phyloP scores from a whole-genome alignment of 2,329 filamentous ascomycete genomes.

The Xylaria digitata region DNA sequence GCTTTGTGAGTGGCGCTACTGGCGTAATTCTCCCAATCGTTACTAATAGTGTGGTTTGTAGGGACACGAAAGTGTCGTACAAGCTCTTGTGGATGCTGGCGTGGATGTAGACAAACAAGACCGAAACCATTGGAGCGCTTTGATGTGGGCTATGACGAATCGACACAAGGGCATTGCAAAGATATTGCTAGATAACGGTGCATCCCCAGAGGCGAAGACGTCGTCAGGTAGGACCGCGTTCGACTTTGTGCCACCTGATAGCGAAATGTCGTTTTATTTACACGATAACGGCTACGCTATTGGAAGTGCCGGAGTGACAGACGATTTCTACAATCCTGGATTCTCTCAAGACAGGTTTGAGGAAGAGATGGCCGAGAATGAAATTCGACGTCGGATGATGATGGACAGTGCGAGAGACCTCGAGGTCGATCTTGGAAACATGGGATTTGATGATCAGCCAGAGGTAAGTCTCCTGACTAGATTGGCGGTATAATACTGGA shows the following conservation, averaged over 20 bases:
- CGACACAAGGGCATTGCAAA: slow-evolving; percentile 96
- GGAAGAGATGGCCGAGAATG: slow-evolving; percentile 96
- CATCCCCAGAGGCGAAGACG: slow-evolving; percentile 95
- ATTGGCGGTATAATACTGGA: slow-evolving; percentile 42
- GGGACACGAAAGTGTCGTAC: slow-evolving; percentile 91
- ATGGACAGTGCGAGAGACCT: slow-evolving; percentile 97
- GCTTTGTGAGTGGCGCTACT: slow-evolving; percentile 75
- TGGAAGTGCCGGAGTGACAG: slow-evolving; percentile 79
- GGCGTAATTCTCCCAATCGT: not conserved
- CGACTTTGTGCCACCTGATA: slow-evolving; percentile 94
- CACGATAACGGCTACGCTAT: slow-evolving; percentile 94
- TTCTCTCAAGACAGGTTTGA: slow-evolving; percentile 95
- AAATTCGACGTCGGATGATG: slow-evolving; percentile 97
- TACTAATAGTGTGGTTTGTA: slow-evolving; percentile 50
- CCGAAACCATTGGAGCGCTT: slow-evolving; percentile 93
- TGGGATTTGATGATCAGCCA: slow-evolving; percentile 94
- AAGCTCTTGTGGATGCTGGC: slow-evolving; percentile 83
- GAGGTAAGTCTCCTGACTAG: slow-evolving; percentile 69
- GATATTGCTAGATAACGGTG: slow-evolving; percentile 88
- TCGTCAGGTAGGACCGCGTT: slow-evolving; percentile 93
- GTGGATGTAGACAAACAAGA: slow-evolving; percentile 94
- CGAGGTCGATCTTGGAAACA: slow-evolving; percentile 94
- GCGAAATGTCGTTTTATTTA: slow-evolving; percentile 95
- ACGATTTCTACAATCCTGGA: slow-evolving; percentile 94
- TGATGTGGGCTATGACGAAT: slow-evolving; percentile 99